These are phyloP conservation scores for Diaporthe caulivora DNA, from an alignment of 2,329 filamentous ascomycete genomes.

Conservation along the genomic window DNA sequence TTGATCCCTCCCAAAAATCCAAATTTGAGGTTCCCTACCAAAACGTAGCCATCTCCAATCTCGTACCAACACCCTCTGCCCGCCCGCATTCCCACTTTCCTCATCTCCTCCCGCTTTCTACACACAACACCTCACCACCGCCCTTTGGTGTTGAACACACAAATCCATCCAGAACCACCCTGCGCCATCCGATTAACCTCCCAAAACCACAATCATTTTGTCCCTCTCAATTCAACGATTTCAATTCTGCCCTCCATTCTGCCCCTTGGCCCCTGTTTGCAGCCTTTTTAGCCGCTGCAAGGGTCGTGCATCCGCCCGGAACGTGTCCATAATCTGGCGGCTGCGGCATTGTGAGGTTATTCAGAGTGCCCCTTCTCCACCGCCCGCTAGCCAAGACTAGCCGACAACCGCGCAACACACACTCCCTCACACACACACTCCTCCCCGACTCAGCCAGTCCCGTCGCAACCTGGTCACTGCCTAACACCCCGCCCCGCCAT, in stretches of 20 bases:
- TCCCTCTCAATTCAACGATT: conserved; percentile 48
- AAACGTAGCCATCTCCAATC: conserved; percentile 65
- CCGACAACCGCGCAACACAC: conserved; percentile 11
- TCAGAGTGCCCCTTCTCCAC: conserved; percentile 39
- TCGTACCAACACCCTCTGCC: conserved; percentile 41
- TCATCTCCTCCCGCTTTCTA: conserved; percentile 44
- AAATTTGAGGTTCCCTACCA: conserved; percentile 58
- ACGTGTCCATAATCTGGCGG: conserved; percentile 21
- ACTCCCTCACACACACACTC: neutral
- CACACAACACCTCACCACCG: conserved; percentile 47
- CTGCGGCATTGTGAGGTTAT: conserved; percentile 43
- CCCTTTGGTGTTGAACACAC: conserved; percentile 39
- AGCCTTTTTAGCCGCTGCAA: conserved; percentile 42
- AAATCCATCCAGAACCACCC: conserved; percentile 49
- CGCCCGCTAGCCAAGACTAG: conserved; percentile 33
- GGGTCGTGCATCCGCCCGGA: conserved; percentile 28
- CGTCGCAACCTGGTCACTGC: conserved; percentile 25
- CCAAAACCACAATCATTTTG: conserved; percentile 52
- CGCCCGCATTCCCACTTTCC: conserved; percentile 53
- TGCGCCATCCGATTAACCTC: conserved; percentile 49
- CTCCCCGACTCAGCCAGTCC: neutral
- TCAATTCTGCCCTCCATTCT: conserved; percentile 44
- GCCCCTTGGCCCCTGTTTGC: conserved; percentile 42
- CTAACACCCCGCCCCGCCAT: conserved; percentile 33
- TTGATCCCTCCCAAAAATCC: conserved; percentile 54